Percentiles rank a stretch among this genome's conserved stretches.
These are phyloP conservation scores for Aspergillus biplanus DNA, from an alignment of 495 filamentous ascomycete species.

Conservation along the genomic window DNA sequence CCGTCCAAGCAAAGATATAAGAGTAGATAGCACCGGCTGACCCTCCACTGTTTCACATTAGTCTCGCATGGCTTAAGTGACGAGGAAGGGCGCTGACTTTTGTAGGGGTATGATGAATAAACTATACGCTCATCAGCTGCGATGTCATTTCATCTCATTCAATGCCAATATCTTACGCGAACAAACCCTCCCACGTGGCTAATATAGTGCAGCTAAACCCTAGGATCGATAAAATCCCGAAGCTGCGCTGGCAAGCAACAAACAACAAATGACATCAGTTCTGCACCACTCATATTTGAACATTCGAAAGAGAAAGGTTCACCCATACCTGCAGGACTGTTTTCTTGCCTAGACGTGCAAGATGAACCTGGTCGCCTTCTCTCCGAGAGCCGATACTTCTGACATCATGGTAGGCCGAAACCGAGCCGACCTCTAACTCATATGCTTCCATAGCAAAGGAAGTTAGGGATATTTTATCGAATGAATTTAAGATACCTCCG, in stretches of 20 bases:
- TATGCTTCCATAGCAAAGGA: slow-evolving; percentile 3
- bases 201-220: slow-evolving; percentile 56
- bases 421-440: neutral
- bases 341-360: slow-evolving; percentile 56
- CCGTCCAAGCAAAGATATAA: slow-evolving; percentile 53
- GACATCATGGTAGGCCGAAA: neutral
- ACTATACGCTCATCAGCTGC: slow-evolving; percentile 18
- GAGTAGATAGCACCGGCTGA: slow-evolving; percentile 56
- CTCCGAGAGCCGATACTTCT: neutral
- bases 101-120: slow-evolving; percentile 39
- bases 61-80: neutral
- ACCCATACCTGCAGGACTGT: slow-evolving; percentile 40
- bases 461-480: neutral
- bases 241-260: slow-evolving; percentile 43
- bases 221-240: slow-evolving; percentile 52
- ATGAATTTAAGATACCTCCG: neutral
- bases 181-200: slow-evolving; percentile 53
- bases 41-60: slow-evolving; percentile 42
- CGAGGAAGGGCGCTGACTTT: slow-evolving; percentile 28
- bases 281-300: too few species aligned
- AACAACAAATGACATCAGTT: slow-evolving; percentile 13
- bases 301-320: neutral
- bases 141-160: neutral
- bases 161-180: slow-evolving; percentile 32
- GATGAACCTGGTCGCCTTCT: slow-evolving; percentile 41